Evolutionary conservation across 257 asterid genomes (phyloP).

Genomic region (Capsicum pubescens): DNA sequence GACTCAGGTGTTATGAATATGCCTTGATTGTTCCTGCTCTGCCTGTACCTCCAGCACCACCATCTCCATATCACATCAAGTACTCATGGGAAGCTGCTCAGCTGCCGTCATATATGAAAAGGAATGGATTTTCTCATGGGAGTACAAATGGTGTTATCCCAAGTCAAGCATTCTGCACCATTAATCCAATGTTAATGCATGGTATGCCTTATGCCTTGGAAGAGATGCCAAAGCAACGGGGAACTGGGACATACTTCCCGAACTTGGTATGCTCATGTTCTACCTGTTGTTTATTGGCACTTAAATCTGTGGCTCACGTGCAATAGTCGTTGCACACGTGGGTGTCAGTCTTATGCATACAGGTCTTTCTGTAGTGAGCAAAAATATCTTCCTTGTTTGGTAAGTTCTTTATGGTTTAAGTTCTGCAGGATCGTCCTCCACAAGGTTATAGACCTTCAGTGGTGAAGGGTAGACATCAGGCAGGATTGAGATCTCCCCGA

Average conservation of each 20-base stretch:
- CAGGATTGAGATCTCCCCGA: constrained; percentile 46
- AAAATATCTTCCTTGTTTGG: constrained; percentile 26
- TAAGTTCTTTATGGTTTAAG: constrained; percentile 22
- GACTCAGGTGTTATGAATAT: constrained; percentile 25
- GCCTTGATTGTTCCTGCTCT: constrained; percentile 15
- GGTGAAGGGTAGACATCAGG: constrained; percentile 53
- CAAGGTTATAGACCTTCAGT: constrained; percentile 54
- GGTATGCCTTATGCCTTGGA: constrained; percentile 56
- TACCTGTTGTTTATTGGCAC: constrained; percentile 24
- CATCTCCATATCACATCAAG: constrained; percentile 19
- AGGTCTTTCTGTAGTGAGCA: constrained; percentile 10
- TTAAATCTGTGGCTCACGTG: constrained; percentile 21
- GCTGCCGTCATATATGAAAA: constrained; percentile 28
- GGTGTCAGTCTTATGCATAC: constrained; percentile 22
- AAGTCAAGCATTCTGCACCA: constrained; percentile 27
- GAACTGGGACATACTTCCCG: constrained; percentile 85
- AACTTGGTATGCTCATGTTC: constrained; percentile 53
- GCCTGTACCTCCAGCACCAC: constrained; percentile 26
- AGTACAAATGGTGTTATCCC: constrained; percentile 31
- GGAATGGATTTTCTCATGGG: constrained; percentile 31
- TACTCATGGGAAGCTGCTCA: constrained; percentile 31
- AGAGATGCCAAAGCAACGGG: constrained; percentile 75
- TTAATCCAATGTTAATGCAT: constrained; percentile 40
- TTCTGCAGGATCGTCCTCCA: constrained; percentile 52
- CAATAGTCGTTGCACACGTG: constrained; percentile 21